A percentile compares a stretch with the other conserved stretches of the same genome.
phyloP scores from a whole-genome alignment of 2,329 filamentous ascomycete species.

The Claviceps sp. region DNA sequence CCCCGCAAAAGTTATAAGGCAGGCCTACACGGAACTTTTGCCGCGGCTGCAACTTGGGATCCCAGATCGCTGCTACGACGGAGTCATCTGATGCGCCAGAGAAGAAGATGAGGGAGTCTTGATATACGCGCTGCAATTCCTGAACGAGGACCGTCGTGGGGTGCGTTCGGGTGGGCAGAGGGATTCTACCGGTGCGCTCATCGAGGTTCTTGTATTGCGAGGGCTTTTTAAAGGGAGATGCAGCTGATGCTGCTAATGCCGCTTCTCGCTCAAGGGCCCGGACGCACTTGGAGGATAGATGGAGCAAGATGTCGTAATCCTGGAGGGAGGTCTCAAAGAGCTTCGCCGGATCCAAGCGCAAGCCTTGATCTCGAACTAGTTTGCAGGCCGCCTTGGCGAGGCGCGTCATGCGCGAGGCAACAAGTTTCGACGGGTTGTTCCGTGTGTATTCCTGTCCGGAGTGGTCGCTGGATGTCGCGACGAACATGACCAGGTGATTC shows the following conservation, averaged over 20 bases:
- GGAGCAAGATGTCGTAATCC: constrained; percentile 81
- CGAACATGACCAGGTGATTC: constrained; percentile 71
- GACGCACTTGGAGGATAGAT: constrained; percentile 45
- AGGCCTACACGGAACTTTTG: constrained; percentile 59
- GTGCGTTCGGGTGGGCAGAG: constrained; percentile 40
- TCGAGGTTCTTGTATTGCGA: constrained; percentile 74
- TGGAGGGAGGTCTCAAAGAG: constrained; percentile 61
- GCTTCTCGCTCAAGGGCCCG: constrained; percentile 27
- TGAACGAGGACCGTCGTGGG: constrained; percentile 49
- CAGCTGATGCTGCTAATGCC: constrained; percentile 18
- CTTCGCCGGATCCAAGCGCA: constrained; percentile 31
- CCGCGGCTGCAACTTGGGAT: constrained; percentile 32
- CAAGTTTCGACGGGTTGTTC: constrained; percentile 59
- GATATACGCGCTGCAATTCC: constrained; percentile 56
- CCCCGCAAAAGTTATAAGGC: constrained; percentile 40
- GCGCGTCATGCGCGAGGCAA: constrained; percentile 70
- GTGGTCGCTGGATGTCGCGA: constrained; percentile 63
- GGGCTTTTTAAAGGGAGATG: constrained; percentile 24
- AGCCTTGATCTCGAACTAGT: constrained; percentile 39
- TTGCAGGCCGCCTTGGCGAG: constrained; percentile 66
- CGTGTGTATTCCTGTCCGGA: constrained; percentile 73
- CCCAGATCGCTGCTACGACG: constrained; percentile 46
- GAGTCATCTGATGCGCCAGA: constrained; percentile 45
- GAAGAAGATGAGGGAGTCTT: constrained; percentile 66
- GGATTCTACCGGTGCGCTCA: constrained; percentile 33